These are phyloP conservation scores for Cryphonectria naterciae DNA, from an alignment of 2,329 filamentous ascomycete species.

Conservation along the genomic window DNA sequence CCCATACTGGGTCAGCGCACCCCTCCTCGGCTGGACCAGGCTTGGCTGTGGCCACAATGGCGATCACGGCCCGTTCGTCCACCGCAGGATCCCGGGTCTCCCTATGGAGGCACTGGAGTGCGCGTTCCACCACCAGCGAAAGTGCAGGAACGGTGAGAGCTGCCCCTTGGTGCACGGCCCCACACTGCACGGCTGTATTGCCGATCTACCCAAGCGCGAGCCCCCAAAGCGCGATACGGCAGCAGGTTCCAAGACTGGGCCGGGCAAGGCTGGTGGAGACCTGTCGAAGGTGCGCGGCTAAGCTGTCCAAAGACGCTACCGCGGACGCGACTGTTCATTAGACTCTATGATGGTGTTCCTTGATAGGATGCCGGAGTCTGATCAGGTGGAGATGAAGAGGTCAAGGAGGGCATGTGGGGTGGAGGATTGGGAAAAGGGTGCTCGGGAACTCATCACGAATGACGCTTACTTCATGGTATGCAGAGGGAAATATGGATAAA, in stretches of 20 bases:
- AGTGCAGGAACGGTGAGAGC: neutral
- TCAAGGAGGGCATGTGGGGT: too few relatives aligned
- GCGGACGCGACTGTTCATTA: neutral
- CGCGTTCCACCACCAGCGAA: neutral
- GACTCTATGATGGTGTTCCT: neutral
- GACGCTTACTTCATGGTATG: neutral
- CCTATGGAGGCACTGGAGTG: constrained; percentile 6
- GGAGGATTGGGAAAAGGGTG: neutral
- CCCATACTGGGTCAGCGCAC: constrained; percentile 7
- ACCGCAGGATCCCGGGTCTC: neutral
- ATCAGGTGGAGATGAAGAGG: neutral
- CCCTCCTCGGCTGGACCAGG: neutral
- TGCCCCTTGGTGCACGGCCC: neutral
- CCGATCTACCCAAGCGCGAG: neutral
- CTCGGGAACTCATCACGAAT: neutral
- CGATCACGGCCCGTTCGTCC: neutral
- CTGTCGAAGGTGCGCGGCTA: neutral
- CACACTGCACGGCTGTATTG: neutral
- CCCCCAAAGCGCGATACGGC: neutral
- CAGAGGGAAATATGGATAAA: neutral
- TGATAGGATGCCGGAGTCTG: too few relatives aligned
- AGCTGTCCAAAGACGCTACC: neutral
- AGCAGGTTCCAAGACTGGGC: neutral
- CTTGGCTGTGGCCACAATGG: neutral
- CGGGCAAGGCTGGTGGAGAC: neutral